phyloP scores from a whole-genome alignment of 768 basidiomycete species.

The Tylopilus vinaceipallidus region DNA sequence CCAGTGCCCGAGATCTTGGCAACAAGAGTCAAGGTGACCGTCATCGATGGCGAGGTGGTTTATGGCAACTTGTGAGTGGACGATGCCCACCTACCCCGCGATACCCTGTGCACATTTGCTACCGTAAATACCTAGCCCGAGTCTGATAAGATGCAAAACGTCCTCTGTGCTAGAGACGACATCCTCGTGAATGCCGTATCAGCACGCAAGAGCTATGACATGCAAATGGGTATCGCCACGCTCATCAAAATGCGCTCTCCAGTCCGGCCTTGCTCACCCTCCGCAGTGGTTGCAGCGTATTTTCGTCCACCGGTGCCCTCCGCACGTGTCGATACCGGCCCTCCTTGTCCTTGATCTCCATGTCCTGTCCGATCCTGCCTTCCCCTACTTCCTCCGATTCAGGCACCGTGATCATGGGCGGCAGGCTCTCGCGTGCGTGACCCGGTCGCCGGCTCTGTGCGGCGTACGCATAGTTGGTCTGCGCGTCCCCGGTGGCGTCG shows the following conservation, averaged over 20 bases:
- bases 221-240: conserved; percentile 16
- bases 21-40: conserved; percentile 67
- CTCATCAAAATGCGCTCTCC: conserved; percentile 55
- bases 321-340: conserved; percentile 88
- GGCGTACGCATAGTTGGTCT: conserved; percentile 41
- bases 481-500: conserved; percentile 25
- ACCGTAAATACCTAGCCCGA: conserved; percentile 1
- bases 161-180: neutral
- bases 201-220: conserved; percentile 5
- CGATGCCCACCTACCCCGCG: neutral
- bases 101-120: too few species aligned
- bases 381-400: conserved; percentile 34
- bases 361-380: conserved; percentile 64
- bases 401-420: conserved; percentile 27
- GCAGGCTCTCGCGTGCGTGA: conserved; percentile 72
- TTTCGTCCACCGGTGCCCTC: conserved; percentile 84
- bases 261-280: conserved; percentile 92
- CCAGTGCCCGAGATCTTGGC: conserved; percentile 58
- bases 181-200: neutral
- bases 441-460: conserved; percentile 53
- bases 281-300: conserved; percentile 83
- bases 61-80: conserved; percentile 46
- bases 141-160: too few species aligned
- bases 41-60: conserved; percentile 68
- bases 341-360: conserved; percentile 83